Conservation (phyloP, 257 asterid species). For the Primulina eburnea region DNA sequence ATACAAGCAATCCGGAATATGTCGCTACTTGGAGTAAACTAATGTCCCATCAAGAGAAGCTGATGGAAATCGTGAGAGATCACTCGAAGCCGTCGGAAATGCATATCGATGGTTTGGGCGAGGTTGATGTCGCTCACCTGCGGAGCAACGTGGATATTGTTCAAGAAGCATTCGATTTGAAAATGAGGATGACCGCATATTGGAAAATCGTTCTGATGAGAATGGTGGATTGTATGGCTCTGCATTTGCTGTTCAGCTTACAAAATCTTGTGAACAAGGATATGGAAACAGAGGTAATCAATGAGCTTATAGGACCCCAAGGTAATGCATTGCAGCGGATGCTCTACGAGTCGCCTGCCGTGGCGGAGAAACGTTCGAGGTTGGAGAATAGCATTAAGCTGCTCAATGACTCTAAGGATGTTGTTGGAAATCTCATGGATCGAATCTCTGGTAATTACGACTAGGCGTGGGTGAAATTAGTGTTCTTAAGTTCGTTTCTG, state of each 20-base stretch:
- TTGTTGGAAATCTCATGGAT: slow-evolving; percentile 3
- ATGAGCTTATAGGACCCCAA: neutral
- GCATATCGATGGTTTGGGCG: neutral
- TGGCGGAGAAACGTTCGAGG: neutral
- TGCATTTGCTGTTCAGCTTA: neutral
- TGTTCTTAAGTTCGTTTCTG: too few species aligned
- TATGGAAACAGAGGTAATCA: slow-evolving; percentile 7
- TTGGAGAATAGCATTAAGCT: neutral
- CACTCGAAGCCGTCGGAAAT: neutral
- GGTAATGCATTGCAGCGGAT: slow-evolving; percentile 7
- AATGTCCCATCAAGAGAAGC: neutral
- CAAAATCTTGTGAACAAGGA: slow-evolving; percentile 1
- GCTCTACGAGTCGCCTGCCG: slow-evolving; percentile 1
- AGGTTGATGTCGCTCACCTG: slow-evolving; percentile 7
- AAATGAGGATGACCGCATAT: slow-evolving; percentile 13
- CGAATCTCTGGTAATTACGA: neutral
- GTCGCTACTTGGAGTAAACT: neutral
- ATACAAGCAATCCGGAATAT: slow-evolving; percentile 18
- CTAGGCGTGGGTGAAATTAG: too few species aligned
- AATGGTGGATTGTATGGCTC: neutral
- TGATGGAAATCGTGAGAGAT: neutral
- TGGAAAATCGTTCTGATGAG: slow-evolving; percentile 13
- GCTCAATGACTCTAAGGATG: neutral
- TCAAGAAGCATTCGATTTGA: slow-evolving; percentile 17
- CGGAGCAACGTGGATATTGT: neutral